These are phyloP conservation scores for Craspedostauros australis DNA, from an alignment of 108 stramenopile genomes.

Conservation along the genomic window DNA sequence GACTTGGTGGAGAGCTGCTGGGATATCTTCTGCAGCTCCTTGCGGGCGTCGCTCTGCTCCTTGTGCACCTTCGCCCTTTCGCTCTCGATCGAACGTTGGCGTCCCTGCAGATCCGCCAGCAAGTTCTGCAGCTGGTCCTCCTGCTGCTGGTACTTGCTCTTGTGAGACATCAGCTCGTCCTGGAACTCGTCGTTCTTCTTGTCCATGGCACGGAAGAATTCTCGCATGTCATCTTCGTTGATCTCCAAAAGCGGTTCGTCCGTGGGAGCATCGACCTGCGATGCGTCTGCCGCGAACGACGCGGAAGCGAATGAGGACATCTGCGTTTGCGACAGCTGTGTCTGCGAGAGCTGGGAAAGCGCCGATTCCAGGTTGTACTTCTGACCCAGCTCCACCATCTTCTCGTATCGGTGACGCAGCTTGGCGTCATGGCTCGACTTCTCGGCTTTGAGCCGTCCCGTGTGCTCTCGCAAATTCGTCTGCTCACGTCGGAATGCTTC, in stretches of 20 bases:
- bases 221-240: conserved; percentile 55
- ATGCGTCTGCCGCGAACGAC: conserved; percentile 2
- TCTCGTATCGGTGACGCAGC: conserved; percentile 41
- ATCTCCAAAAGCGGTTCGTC: conserved; percentile 28
- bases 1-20: neutral
- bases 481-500: conserved; percentile 29
- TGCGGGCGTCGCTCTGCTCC: conserved; percentile 3
- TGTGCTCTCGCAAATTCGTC: conserved; percentile 24
- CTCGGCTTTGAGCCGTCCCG: conserved; percentile 57
- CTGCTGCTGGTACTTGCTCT: conserved; percentile 18
- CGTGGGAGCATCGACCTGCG: conserved; percentile 8
- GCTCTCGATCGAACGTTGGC: conserved; percentile 40
- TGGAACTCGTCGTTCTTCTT: conserved; percentile 38
- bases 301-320: conserved; percentile 5
- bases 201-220: conserved; percentile 40
- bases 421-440: conserved; percentile 36
- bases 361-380: conserved; percentile 40
- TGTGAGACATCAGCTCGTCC: conserved; percentile 28
- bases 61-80: conserved; percentile 1
- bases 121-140: conserved; percentile 59
- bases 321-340: conserved; percentile 39
- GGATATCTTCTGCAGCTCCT: conserved; percentile 9
- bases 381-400: conserved; percentile 61
- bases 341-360: conserved; percentile 13
- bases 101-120: conserved; percentile 51